Conservation (phyloP, 1,284 basidiomycete genomes). For the Puccinia novopanici region DNA sequence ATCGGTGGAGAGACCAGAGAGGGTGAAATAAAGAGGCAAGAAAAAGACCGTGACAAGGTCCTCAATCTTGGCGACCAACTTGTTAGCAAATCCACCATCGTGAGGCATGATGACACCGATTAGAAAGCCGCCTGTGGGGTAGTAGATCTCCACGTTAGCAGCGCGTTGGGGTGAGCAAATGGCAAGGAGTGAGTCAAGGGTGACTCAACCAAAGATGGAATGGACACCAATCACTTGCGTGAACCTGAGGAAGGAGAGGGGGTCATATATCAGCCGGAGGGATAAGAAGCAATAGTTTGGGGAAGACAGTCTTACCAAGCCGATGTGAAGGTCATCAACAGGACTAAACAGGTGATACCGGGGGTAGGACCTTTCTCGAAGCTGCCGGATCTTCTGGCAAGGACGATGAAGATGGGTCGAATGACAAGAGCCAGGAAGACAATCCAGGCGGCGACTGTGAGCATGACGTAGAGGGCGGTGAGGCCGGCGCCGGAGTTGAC, state of each 20-base stretch:
- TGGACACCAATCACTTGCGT: slow-evolving; percentile 59
- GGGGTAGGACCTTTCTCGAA: slow-evolving; percentile 47
- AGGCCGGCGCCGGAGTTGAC: slow-evolving; percentile 76
- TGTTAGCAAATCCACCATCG: slow-evolving; percentile 70
- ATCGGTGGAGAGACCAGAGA: slow-evolving; percentile 68
- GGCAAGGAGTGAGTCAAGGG: slow-evolving; percentile 56
- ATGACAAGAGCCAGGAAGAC: slow-evolving; percentile 43
- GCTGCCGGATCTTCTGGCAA: slow-evolving; percentile 40
- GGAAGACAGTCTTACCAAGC: slow-evolving; percentile 30
- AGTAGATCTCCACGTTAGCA: slow-evolving; percentile 30
- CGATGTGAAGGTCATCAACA: slow-evolving; percentile 46
- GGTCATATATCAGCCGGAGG: slow-evolving; percentile 55
- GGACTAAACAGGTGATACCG: slow-evolving; percentile 43
- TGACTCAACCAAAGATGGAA: slow-evolving; percentile 61
- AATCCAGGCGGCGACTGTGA: slow-evolving; percentile 28
- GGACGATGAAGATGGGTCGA: slow-evolving; percentile 35
- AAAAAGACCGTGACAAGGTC: slow-evolving; percentile 57
- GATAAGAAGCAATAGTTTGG: slow-evolving; percentile 54
- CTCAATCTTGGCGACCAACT: slow-evolving; percentile 41
- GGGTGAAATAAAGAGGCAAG: slow-evolving; percentile 59
- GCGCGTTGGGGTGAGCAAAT: slow-evolving; percentile 42
- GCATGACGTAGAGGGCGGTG: slow-evolving; percentile 60
- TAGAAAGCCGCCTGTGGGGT: slow-evolving; percentile 56
- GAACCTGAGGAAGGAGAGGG: slow-evolving; percentile 55
- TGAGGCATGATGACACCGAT: slow-evolving; percentile 86